phyloP scores from a whole-genome alignment of 352 stramenopile genomes.

The Phytophthora citrophthora region DNA sequence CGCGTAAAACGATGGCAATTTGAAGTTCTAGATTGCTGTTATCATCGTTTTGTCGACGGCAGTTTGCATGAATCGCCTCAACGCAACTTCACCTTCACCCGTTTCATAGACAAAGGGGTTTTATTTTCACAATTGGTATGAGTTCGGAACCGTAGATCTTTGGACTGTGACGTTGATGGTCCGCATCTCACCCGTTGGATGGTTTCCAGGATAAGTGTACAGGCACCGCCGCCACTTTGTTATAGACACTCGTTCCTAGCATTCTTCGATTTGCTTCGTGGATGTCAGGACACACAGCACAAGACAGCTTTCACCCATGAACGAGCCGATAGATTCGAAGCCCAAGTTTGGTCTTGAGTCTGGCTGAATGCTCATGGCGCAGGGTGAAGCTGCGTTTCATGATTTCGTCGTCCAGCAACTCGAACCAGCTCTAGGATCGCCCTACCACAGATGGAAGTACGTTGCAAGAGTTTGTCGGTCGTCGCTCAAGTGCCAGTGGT shows the following conservation, averaged over 20 bases:
- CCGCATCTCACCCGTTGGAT: neutral
- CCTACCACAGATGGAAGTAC: conserved; percentile 41
- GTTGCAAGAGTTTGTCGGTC: conserved; percentile 38
- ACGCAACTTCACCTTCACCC: too few relatives aligned
- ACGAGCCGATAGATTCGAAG: neutral
- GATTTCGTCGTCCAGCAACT: conserved; percentile 30
- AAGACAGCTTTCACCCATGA: neutral
- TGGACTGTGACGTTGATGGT: too few relatives aligned
- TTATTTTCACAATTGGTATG: too few relatives aligned
- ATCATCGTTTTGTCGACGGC: too few relatives aligned
- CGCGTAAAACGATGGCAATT: too few relatives aligned
- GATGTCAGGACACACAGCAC: neutral
- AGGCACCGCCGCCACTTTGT: neutral
- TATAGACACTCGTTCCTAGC: neutral
- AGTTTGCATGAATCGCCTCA: too few relatives aligned
- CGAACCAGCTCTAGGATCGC: conserved; percentile 12
- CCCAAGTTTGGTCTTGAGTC: conserved; percentile 11
- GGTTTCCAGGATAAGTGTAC: neutral
- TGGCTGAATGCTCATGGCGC: conserved; percentile 23
- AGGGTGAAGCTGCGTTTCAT: conserved; percentile 36
- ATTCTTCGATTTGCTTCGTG: conserved; percentile 7
- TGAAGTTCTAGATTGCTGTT: too few relatives aligned
- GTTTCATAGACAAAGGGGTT: too few relatives aligned
- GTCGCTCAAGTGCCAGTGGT: conserved; percentile 30
- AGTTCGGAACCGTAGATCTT: too few relatives aligned